Evolutionary conservation across 331 rosid species (phyloP).

Genomic region (Quercus phellos): DNA sequence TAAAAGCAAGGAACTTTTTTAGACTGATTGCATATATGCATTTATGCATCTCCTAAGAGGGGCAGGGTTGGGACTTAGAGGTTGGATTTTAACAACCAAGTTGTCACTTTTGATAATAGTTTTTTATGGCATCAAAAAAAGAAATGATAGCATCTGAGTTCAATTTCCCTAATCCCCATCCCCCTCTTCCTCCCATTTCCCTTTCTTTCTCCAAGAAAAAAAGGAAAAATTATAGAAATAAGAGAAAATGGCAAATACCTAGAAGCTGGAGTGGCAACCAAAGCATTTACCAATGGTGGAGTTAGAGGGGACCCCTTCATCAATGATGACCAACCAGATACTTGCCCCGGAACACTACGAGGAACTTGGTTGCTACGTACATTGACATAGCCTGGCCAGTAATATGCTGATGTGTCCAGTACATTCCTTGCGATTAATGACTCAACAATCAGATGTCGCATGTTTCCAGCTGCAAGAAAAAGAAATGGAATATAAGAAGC

Average conservation of each 20-base stretch:
- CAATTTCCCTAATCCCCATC: background rate
- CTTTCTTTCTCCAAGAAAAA: background rate
- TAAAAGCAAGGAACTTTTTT: background rate
- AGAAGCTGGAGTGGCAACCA: conserved; percentile 83
- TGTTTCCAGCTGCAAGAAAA: conserved; percentile 70
- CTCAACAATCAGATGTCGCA: conserved; percentile 87
- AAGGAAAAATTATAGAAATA: background rate
- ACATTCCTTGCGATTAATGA: conserved; percentile 90
- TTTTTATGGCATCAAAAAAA: background rate
- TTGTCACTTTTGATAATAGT: background rate
- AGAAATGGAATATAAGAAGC: conserved; percentile 18
- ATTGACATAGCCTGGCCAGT: conserved; percentile 90
- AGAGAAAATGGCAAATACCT: conserved; percentile 45
- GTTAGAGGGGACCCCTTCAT: conserved; percentile 78
- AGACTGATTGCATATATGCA: background rate
- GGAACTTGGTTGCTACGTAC: conserved; percentile 55
- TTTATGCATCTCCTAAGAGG: background rate
- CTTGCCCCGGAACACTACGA: conserved; percentile 49
- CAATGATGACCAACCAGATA: conserved; percentile 69
- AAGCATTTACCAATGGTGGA: conserved; percentile 52
- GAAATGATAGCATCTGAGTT: background rate
- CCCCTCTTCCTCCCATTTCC: background rate
- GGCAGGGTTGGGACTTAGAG: background rate
- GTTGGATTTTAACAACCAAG: background rate
- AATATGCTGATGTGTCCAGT: conserved; percentile 79